These are phyloP conservation scores for Rhododendron vialii DNA, from an alignment of 148 eudicot genomes.

Conservation along the genomic window DNA sequence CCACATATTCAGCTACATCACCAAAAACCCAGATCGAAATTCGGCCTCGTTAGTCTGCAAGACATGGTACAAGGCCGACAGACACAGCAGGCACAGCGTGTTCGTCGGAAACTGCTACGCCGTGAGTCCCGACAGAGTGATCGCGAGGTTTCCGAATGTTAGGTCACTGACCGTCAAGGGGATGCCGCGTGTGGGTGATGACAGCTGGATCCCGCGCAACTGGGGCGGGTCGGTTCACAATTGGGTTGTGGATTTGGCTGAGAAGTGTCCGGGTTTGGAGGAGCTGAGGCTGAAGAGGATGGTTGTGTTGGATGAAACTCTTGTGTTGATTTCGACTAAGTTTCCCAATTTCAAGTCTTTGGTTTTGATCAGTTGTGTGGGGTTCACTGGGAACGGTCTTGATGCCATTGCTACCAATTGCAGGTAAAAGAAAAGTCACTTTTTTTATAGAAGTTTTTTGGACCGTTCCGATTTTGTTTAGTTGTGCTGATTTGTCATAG, in stretches of 20 bases:
- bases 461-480: neutral
- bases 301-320: conserved; percentile 1
- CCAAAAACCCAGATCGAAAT: neutral
- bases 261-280: neutral
- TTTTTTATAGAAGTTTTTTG: neutral
- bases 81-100: neutral
- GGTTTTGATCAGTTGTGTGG: neutral
- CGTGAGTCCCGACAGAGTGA: neutral
- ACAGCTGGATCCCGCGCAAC: neutral
- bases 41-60: neutral
- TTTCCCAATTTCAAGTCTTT: conserved; percentile 3
- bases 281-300: conserved; percentile 1
- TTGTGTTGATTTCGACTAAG: neutral
- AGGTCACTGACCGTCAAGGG: neutral
- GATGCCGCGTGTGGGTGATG: neutral
- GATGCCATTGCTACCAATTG: conserved; percentile 3
- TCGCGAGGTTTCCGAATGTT: neutral
- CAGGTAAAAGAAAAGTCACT: neutral
- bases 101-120: conserved; percentile 1
- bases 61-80: neutral
- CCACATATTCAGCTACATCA: neutral
- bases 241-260: neutral
- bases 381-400: neutral
- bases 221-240: neutral
- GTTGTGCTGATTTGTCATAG: neutral